These are phyloP conservation scores for Gigaspora rosea DNA, from an alignment of 192 early-diverging fungal genomes.

Conservation along the genomic window DNA sequence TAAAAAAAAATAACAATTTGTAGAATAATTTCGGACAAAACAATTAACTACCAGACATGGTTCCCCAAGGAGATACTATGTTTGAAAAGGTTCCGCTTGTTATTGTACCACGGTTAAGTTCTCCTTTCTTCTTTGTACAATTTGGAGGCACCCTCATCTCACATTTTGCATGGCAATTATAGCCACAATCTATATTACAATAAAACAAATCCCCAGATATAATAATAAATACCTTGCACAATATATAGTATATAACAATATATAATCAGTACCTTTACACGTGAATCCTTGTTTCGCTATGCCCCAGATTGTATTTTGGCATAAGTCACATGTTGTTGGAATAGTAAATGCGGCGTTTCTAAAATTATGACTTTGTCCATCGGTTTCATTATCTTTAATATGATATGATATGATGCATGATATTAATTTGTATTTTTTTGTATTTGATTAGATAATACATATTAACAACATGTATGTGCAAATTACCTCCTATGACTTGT, in stretches of 20 bases:
- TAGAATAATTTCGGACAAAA: no score
- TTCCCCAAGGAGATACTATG: constrained; percentile 33
- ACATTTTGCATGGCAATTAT: constrained; percentile 77
- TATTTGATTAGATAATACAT: not conserved
- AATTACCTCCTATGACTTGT: constrained; percentile 62
- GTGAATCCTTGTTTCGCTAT: constrained; percentile 70
- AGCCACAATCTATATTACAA: constrained; percentile 54
- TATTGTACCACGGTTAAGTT: constrained; percentile 44
- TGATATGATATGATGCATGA: constrained; percentile 33
- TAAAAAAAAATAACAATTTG: not conserved
- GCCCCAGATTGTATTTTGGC: constrained; percentile 77
- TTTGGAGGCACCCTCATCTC: constrained; percentile 75
- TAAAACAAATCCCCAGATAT: not conserved
- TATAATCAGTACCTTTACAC: constrained; percentile 51
- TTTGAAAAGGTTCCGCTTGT: constrained; percentile 26
- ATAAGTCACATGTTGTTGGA: constrained; percentile 75
- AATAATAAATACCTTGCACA: not conserved
- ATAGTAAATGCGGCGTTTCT: constrained; percentile 70
- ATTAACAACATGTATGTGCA: not conserved
- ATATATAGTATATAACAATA: not conserved
- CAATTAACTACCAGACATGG: constrained; percentile 21
- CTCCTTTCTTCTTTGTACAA: constrained; percentile 60
- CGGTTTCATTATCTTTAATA: constrained; percentile 45
- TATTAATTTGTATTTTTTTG: not conserved
- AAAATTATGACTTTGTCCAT: constrained; percentile 63